Conservation (phyloP, 164 flowering plant genomes). For the Sedum album region DNA sequence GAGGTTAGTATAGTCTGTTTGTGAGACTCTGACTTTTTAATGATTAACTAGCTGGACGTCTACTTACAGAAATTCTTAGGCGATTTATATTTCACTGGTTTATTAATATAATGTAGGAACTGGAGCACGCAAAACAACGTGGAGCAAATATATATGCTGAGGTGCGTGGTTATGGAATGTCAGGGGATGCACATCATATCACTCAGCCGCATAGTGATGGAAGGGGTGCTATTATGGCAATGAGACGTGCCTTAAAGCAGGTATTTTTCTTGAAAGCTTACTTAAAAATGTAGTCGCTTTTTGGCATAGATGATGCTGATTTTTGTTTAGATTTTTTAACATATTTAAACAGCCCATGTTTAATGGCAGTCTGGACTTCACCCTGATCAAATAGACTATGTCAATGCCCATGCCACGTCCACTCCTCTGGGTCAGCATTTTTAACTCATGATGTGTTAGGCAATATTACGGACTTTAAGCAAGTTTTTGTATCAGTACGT, state of each 20-base stretch:
- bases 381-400: conserved; percentile 69
- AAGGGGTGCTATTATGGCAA: neutral
- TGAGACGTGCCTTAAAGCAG: neutral
- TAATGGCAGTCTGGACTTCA: conserved; percentile 68
- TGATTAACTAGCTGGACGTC: neutral
- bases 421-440: conserved; percentile 63
- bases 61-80: neutral
- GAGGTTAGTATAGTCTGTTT: conserved; percentile 73
- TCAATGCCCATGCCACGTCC: conserved; percentile 98
- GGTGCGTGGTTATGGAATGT: conserved; percentile 94
- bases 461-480: neutral
- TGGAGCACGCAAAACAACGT: conserved; percentile 75
- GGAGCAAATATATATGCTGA: conserved; percentile 94
- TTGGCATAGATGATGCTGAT: too few relatives aligned
- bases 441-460: neutral
- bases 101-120: conserved; percentile 38
- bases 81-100: too few relatives aligned
- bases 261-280: neutral
- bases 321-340: neutral
- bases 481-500: neutral
- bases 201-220: conserved; percentile 61
- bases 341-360: neutral
- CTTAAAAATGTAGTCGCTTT: neutral
- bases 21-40: too few relatives aligned
- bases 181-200: conserved; percentile 98